Percentiles rank a stretch among this genome's conserved stretches.
phyloP scores from a whole-genome alignment of 768 basidiomycete genomes.

The Russula foetens region DNA sequence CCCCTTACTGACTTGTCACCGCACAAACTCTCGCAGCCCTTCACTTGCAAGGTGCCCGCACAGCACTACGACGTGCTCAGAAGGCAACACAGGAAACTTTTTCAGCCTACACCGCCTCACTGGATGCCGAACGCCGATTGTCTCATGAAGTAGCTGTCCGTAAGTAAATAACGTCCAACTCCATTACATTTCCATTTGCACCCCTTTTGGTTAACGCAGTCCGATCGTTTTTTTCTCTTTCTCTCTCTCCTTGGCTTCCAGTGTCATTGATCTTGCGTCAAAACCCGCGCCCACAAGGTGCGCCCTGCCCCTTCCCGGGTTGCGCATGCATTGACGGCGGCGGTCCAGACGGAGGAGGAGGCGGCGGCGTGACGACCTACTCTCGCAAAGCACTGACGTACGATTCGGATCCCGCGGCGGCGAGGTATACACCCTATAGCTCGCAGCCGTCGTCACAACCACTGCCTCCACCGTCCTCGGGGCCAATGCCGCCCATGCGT shows the following conservation, averaged over 20 bases:
- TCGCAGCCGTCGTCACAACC: neutral
- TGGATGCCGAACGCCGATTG: slow-evolving; percentile 17
- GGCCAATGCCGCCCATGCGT: slow-evolving; percentile 9
- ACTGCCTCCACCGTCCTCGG: neutral
- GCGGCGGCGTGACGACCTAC: slow-evolving; percentile 8
- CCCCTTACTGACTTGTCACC: neutral
- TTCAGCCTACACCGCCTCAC: slow-evolving; percentile 12
- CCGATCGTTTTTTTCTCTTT: neutral
- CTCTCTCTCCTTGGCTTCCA: neutral
- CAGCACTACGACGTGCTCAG: slow-evolving; percentile 18
- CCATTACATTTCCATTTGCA: neutral
- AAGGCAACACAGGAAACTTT: slow-evolving; percentile 19
- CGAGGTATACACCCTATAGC: slow-evolving; percentile 8
- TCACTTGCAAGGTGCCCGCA: slow-evolving; percentile 13
- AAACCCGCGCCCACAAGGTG: slow-evolving; percentile 13
- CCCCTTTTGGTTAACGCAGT: neutral
- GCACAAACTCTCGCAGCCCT: neutral
- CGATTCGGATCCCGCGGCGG: slow-evolving; percentile 6
- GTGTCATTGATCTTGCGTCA: slow-evolving; percentile 20
- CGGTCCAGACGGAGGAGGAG: slow-evolving; percentile 6
- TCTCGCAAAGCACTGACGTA: slow-evolving; percentile 13
- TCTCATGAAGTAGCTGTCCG: slow-evolving; percentile 16
- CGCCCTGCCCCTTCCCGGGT: slow-evolving; percentile 7
- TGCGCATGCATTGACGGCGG: slow-evolving; percentile 8
- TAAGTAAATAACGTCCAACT: no score